phyloP scores from a whole-genome alignment of 2,329 filamentous ascomycete species.

The Blastomyces silverae region DNA sequence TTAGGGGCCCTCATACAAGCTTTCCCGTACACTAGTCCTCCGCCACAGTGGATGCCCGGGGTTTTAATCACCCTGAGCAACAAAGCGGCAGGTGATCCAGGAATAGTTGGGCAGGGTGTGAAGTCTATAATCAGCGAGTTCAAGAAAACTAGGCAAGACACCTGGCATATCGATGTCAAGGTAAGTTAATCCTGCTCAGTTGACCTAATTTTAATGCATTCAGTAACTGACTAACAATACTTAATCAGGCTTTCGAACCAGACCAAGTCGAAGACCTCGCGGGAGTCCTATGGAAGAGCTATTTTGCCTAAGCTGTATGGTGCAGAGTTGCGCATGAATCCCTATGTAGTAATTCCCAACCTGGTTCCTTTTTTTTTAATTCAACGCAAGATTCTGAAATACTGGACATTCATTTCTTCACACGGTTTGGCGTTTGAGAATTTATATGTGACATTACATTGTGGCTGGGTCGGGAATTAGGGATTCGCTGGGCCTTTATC shows the following conservation, averaged over 20 bases:
- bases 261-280: constrained; percentile 94
- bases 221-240: constrained; percentile 15
- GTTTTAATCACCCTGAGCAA: constrained; percentile 78
- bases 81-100: constrained; percentile 78
- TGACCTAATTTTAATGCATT: constrained; percentile 2
- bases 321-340: not conserved
- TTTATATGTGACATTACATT: not conserved
- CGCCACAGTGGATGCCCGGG: constrained; percentile 88
- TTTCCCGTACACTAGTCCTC: constrained; percentile 91
- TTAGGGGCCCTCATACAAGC: constrained; percentile 87
- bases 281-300: constrained; percentile 98
- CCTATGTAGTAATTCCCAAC: not conserved
- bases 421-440: constrained; percentile 1
- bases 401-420: constrained; percentile 4
- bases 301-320: constrained; percentile 63
- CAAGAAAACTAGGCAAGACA: constrained; percentile 99
- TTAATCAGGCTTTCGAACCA: constrained; percentile 67
- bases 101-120: constrained; percentile 90
- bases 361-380: not conserved
- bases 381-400: not conserved
- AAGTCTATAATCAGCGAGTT: constrained; percentile 93
- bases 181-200: constrained; percentile 47
- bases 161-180: constrained; percentile 97
- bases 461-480: not conserved
- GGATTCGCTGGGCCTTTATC: not conserved